These are phyloP conservation scores for Elaeis oleifera DNA, from an alignment of 202 grass and related monocot species.

Conservation along the genomic window DNA sequence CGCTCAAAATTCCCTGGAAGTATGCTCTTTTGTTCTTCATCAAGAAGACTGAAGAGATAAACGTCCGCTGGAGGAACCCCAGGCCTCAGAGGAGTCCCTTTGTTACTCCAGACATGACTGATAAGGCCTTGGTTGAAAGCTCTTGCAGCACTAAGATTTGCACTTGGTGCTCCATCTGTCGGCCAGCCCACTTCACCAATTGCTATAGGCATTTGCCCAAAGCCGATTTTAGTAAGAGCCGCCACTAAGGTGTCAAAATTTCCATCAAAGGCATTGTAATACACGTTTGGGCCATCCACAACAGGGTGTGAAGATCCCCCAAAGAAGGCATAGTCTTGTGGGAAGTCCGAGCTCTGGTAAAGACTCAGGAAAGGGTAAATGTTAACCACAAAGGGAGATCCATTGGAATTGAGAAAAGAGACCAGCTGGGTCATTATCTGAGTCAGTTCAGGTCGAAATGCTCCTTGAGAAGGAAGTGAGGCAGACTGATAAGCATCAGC, in stretches of 20 bases:
- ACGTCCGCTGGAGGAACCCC: constrained; percentile 53
- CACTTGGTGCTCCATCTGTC: constrained; percentile 66
- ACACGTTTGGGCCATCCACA: constrained; percentile 56
- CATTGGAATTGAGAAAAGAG: constrained; percentile 53
- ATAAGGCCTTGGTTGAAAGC: constrained; percentile 78
- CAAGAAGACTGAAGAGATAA: constrained; percentile 74
- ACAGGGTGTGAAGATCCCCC: constrained; percentile 69
- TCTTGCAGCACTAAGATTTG: constrained; percentile 62
- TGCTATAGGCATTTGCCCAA: constrained; percentile 49
- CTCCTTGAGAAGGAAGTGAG: constrained; percentile 54
- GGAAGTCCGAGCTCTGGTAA: constrained; percentile 64
- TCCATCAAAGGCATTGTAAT: constrained; percentile 81
- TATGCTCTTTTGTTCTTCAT: constrained; percentile 70
- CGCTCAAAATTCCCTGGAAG: constrained; percentile 69
- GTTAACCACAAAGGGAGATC: constrained; percentile 70
- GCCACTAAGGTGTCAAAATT: constrained; percentile 73
- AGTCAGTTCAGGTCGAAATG: constrained; percentile 58
- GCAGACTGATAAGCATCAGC: constrained; percentile 71
- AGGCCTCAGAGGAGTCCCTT: constrained; percentile 55
- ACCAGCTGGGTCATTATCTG: constrained; percentile 70
- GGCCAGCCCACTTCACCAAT: constrained; percentile 82
- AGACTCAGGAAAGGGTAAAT: constrained; percentile 83
- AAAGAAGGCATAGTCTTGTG: constrained; percentile 84
- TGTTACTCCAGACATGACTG: constrained; percentile 50
- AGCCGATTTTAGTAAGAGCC: constrained; percentile 63